These are phyloP conservation scores for Croton laevigatus DNA, from an alignment of 441 rosid genomes.

Conservation along the genomic window DNA sequence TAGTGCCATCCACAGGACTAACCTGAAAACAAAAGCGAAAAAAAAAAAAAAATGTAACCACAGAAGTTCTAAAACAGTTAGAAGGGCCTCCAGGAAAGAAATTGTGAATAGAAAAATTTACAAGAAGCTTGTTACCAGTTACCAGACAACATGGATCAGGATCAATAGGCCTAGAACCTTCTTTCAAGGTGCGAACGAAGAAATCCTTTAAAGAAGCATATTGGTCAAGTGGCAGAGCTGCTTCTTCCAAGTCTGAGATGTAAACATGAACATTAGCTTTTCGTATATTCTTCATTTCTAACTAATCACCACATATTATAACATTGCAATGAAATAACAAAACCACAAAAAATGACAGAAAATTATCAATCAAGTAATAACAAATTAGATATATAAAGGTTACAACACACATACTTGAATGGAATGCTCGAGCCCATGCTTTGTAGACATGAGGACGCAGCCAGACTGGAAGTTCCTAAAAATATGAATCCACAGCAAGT, in stretches of 20 bases:
- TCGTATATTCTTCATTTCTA: constrained; percentile 12
- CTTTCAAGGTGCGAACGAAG: constrained; percentile 80
- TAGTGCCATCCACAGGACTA: constrained; percentile 92
- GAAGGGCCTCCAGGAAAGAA: constrained; percentile 24
- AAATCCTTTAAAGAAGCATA: constrained; percentile 81
- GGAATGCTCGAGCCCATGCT: constrained; percentile 97
- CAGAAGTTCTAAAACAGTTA: constrained; percentile 14
- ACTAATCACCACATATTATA: constrained; percentile 3
- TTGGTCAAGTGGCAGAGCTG: constrained; percentile 71
- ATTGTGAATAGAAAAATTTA: constrained; percentile 24
- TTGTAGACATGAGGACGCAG: constrained; percentile 74
- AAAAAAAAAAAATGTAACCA: constrained; percentile 16
- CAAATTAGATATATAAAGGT: constrained; percentile 12
- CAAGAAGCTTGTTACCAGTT: constrained; percentile 69
- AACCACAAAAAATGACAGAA: constrained; percentile 2
- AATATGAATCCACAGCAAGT: constrained; percentile 26
- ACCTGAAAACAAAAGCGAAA: constrained; percentile 38
- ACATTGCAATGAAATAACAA: constrained; percentile 10
- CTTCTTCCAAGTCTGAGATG: constrained; percentile 80
- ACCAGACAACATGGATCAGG: constrained; percentile 89
- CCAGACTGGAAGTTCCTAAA: constrained; percentile 83
- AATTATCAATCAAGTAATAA: not conserved
- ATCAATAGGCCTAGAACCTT: constrained; percentile 89
- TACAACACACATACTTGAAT: constrained; percentile 57
- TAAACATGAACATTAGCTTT: constrained; percentile 17